A percentile compares a stretch with the other conserved stretches of the same genome.
phyloP scores from a whole-genome alignment of 2,329 filamentous ascomycete genomes.

The Verticillium longisporum region DNA sequence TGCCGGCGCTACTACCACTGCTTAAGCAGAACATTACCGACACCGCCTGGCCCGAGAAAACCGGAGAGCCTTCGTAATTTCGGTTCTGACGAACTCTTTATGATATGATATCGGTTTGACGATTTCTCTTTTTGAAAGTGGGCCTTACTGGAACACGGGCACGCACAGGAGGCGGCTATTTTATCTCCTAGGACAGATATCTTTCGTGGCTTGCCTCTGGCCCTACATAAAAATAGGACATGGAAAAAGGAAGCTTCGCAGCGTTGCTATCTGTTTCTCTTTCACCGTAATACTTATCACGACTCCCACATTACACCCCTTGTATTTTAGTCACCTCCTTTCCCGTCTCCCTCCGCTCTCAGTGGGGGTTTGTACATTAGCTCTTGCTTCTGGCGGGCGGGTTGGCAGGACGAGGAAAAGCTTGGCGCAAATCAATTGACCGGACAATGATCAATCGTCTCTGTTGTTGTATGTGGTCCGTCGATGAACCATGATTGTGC shows the following conservation, averaged over 20 bases:
- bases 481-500: not conserved
- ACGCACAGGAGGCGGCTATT: slow-evolving; percentile 14
- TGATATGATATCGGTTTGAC: slow-evolving; percentile 13
- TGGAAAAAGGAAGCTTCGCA: slow-evolving; percentile 5
- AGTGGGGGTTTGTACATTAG: slow-evolving; percentile 29
- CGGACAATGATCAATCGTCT: slow-evolving; percentile 19
- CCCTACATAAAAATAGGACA: slow-evolving; percentile 7
- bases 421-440: slow-evolving; percentile 22
- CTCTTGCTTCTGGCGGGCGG: slow-evolving; percentile 20
- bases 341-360: slow-evolving; percentile 19
- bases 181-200: slow-evolving; percentile 17
- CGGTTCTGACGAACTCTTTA: slow-evolving; percentile 1
- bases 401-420: slow-evolving; percentile 16
- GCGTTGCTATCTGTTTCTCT: slow-evolving; percentile 14
- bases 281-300: slow-evolving; percentile 14
- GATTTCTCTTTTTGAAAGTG: slow-evolving; percentile 11
- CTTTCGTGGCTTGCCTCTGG: not conserved
- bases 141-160: slow-evolving; percentile 9
- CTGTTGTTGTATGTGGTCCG: not conserved
- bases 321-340: slow-evolving; percentile 21
- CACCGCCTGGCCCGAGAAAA: slow-evolving; percentile 15
- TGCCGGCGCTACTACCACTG: not conserved
- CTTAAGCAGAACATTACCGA: not conserved
- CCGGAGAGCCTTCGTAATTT: slow-evolving; percentile 3
- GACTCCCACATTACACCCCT: slow-evolving; percentile 4